Conservation (phyloP, 2,329 filamentous ascomycete species). For the Atkinsonella hypoxylon region DNA sequence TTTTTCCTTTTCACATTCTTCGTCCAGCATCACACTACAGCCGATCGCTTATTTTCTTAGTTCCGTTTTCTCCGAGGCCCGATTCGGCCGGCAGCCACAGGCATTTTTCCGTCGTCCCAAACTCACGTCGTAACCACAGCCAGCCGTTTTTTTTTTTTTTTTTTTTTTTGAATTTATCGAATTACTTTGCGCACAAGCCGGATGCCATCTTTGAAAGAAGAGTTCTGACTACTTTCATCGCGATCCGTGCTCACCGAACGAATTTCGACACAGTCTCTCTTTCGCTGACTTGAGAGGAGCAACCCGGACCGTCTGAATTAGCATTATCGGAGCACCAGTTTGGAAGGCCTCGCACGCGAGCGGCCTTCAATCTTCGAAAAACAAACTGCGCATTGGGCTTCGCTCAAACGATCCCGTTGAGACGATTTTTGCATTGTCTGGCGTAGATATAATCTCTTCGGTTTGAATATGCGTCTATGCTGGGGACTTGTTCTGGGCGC, state of each 20-base stretch:
- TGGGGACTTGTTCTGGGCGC: slow-evolving; percentile 13
- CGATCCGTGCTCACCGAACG: neutral
- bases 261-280: neutral
- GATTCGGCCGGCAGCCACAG: neutral
- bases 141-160: neutral
- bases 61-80: neutral
- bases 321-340: neutral
- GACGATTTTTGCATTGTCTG: neutral
- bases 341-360: neutral
- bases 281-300: neutral
- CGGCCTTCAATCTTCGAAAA: neutral
- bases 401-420: neutral
- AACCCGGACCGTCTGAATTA: neutral
- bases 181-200: neutral
- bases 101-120: neutral
- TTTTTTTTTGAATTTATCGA: neutral
- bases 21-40: neutral
- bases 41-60: neutral
- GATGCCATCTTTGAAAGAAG: neutral
- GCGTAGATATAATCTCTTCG: slow-evolving; percentile 3
- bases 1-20: neutral
- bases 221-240: neutral
- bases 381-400: neutral
- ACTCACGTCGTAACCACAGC: neutral
- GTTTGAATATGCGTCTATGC: slow-evolving; percentile 11